These are phyloP conservation scores for Malassezia globosa DNA, from an alignment of 1,284 basidiomycete genomes.

Conservation along the genomic window DNA sequence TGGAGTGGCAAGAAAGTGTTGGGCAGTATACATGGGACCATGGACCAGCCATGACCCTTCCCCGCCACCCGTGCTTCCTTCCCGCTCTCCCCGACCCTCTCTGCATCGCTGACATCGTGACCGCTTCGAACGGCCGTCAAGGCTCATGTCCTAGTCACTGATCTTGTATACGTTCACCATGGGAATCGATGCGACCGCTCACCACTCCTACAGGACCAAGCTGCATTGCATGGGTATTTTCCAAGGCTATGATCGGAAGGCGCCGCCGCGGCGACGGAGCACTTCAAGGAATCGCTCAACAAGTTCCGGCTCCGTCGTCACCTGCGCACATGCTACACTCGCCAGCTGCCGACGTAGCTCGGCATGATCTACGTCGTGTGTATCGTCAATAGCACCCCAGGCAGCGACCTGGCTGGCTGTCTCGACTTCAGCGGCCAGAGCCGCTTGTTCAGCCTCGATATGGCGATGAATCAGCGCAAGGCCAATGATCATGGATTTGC, in stretches of 20 bases:
- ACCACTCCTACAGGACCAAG: too few species aligned
- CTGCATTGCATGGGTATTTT: too few species aligned
- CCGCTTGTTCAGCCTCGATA: conserved; percentile 64
- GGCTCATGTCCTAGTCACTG: too few species aligned
- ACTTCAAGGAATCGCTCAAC: conserved; percentile 11
- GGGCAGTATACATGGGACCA: too few species aligned
- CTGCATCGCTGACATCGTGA: too few species aligned
- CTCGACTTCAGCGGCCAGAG: conserved; percentile 77
- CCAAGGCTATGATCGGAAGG: conserved; percentile 8
- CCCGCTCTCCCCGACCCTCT: too few species aligned
- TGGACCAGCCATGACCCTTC: too few species aligned
- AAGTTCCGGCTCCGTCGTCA: conserved; percentile 9
- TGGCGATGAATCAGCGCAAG: conserved; percentile 69
- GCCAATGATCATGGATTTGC: conserved; percentile 82
- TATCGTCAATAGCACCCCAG: conserved; percentile 98
- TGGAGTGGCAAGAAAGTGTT: too few species aligned
- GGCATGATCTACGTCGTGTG: conserved; percentile 66
- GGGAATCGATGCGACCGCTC: too few species aligned
- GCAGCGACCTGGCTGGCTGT: conserved; percentile 85
- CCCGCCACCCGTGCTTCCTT: too few species aligned
- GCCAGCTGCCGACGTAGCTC: conserved; percentile 76
- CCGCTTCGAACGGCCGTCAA: too few species aligned
- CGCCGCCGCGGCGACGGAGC: conserved; percentile 1
- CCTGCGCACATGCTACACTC: conserved; percentile 25
- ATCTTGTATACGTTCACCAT: too few species aligned